phyloP scores from a whole-genome alignment of 768 basidiomycete species.

The Obba rivulosa region DNA sequence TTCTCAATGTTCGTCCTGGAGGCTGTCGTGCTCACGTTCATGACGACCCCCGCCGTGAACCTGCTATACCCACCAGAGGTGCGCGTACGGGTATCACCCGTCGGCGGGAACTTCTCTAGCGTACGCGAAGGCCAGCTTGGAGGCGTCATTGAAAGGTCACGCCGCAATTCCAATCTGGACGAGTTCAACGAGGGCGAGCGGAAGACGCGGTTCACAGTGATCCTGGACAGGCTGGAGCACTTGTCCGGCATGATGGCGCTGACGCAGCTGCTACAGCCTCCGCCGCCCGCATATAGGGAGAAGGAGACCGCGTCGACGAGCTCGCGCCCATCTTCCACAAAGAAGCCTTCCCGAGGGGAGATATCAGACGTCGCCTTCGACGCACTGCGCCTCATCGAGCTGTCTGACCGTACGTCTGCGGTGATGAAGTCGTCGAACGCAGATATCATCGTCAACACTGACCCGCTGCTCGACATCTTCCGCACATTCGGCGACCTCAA shows the following conservation, averaged over 20 bases:
- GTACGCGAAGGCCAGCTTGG: conserved; percentile 26
- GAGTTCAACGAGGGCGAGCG: conserved; percentile 18
- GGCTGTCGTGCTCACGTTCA: conserved; percentile 75
- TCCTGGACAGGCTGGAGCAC: conserved; percentile 88
- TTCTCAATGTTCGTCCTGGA: conserved; percentile 96
- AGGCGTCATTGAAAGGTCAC: conserved; percentile 9
- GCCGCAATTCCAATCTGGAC: conserved; percentile 1
- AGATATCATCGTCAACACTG: conserved; percentile 63
- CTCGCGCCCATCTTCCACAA: conserved; percentile 1
- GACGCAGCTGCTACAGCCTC: conserved; percentile 68
- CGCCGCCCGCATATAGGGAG: conserved; percentile 16
- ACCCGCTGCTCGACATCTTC: conserved; percentile 70
- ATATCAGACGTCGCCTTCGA: conserved; percentile 43
- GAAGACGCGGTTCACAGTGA: conserved; percentile 70
- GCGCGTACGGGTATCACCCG: conserved; percentile 43
- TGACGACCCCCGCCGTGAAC: conserved; percentile 75
- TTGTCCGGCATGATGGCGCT: conserved; percentile 87
- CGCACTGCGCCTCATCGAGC: conserved; percentile 83
- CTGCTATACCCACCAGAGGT: conserved; percentile 60
- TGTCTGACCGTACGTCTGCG: conserved; percentile 59
- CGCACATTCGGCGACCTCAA: conserved; percentile 73
- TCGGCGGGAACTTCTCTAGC: conserved; percentile 43
- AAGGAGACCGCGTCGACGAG: neutral
- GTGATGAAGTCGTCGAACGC: conserved; percentile 62
- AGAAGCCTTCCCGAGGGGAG: neutral